A percentile compares a stretch with the other conserved stretches of the same genome.
Conservation (phyloP, 495 filamentous ascomycete species). For the Tuber magnatum region DNA sequence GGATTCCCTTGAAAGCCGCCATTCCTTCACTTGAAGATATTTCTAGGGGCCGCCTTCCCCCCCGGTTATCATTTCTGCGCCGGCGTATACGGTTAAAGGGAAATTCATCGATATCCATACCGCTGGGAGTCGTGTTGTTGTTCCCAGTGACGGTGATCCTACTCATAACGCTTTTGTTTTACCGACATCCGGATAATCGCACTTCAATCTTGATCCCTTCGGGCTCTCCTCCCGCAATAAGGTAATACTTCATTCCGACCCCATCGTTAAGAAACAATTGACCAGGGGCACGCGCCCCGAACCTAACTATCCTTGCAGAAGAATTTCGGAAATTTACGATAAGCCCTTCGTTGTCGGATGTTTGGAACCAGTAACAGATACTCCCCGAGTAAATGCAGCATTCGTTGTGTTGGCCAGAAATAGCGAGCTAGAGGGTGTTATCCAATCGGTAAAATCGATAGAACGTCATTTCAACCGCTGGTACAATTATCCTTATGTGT, state of each 20-base stretch:
- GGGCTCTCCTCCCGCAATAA: constrained; percentile 82
- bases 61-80: constrained; percentile 74
- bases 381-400: constrained; percentile 78
- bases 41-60: constrained; percentile 50
- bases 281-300: constrained; percentile 11
- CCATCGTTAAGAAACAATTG: constrained; percentile 1
- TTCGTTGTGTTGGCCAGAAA: constrained; percentile 95
- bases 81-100: constrained; percentile 85
- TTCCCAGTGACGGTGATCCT: constrained; percentile 90
- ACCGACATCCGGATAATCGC: constrained; percentile 76
- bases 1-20: constrained; percentile 55
- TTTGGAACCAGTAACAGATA: constrained; percentile 55
- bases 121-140: constrained; percentile 82
- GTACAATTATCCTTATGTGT: constrained; percentile 99
- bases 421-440: constrained; percentile 91
- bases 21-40: constrained; percentile 56
- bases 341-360: constrained; percentile 93
- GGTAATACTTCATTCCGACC: constrained; percentile 51
- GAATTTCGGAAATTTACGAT: constrained; percentile 95
- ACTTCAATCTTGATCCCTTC: constrained; percentile 80
- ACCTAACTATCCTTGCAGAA: constrained; percentile 50
- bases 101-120: constrained; percentile 90
- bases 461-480: constrained; percentile 98
- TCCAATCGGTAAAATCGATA: constrained; percentile 94
- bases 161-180: constrained; percentile 81